Conservation (phyloP, 192 early-diverging fungal species). For the Mortierella alpina region DNA sequence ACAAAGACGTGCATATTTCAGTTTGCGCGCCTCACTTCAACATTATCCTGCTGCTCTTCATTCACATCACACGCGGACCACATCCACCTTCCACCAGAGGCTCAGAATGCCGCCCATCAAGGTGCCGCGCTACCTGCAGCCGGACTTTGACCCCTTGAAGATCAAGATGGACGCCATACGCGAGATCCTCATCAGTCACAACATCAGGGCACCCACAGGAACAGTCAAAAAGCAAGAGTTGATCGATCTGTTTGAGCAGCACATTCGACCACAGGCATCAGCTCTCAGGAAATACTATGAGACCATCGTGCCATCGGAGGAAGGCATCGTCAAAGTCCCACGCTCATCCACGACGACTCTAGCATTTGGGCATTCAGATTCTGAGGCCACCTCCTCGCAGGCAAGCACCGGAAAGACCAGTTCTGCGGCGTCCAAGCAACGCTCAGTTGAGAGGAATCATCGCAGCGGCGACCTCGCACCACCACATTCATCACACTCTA, state of each 20-base stretch:
- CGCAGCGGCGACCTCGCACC: no score
- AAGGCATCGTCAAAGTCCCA: conserved; percentile 23
- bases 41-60: no score
- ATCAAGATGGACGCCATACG: conserved; percentile 38
- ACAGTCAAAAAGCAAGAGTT: conserved; percentile 29
- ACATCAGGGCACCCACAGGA: conserved; percentile 29
- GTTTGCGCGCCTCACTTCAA: not conserved
- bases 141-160: conserved; percentile 25
- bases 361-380: not conserved
- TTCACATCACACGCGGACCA: not conserved
- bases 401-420: no score
- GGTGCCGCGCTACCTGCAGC: conserved; percentile 37
- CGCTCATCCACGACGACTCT: not conserved
- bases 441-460: no score
- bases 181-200: conserved; percentile 33
- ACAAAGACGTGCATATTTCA: no score
- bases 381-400: not conserved
- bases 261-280: conserved; percentile 24
- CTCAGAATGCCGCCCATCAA: conserved; percentile 9
- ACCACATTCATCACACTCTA: no score
- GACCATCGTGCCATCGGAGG: conserved; percentile 6
- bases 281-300: conserved; percentile 12
- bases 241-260: conserved; percentile 29
- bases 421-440: no score
- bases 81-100: not conserved